These are phyloP conservation scores for Ascoidea rubescens DNA, from an alignment of 805 yeast genomes.

Conservation along the genomic window DNA sequence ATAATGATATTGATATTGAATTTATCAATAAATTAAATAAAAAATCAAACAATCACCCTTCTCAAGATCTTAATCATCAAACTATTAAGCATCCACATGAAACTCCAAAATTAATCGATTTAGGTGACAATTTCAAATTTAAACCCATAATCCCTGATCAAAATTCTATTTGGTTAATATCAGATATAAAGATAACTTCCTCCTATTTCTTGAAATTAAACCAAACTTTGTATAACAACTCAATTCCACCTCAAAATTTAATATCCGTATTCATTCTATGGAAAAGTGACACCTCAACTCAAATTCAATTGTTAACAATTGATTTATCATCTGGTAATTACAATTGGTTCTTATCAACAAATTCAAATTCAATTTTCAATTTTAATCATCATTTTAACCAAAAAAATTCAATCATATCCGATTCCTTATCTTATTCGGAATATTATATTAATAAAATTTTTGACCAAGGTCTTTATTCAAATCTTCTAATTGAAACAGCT, in stretches of 20 bases:
- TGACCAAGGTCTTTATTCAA: constrained; percentile 34
- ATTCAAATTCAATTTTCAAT: constrained; percentile 9
- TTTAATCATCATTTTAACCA: constrained; percentile 17
- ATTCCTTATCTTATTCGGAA: constrained; percentile 21
- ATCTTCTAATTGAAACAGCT: constrained; percentile 36
- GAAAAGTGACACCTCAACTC: constrained; percentile 49
- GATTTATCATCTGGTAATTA: constrained; percentile 13
- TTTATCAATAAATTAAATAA: too few species aligned
- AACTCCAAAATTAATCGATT: constrained; percentile 15
- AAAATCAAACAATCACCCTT: too few species aligned
- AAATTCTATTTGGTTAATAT: constrained; percentile 31
- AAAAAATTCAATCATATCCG: constrained; percentile 14
- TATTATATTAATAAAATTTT: constrained; percentile 32
- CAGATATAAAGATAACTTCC: constrained; percentile 25
- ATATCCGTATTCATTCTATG: constrained; percentile 32
- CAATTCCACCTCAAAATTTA: constrained; percentile 2
- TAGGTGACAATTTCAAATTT: constrained; percentile 17
- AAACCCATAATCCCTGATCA: constrained; percentile 19
- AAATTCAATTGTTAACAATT: constrained; percentile 23
- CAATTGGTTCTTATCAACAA: constrained; percentile 13
- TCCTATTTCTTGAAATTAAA: neutral
- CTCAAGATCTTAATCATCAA: too few species aligned
- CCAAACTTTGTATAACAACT: neutral
- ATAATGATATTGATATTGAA: too few species aligned
- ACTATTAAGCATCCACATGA: too few species aligned